phyloP scores from a whole-genome alignment of 352 stramenopile species.

The Globisporangium splendens region DNA sequence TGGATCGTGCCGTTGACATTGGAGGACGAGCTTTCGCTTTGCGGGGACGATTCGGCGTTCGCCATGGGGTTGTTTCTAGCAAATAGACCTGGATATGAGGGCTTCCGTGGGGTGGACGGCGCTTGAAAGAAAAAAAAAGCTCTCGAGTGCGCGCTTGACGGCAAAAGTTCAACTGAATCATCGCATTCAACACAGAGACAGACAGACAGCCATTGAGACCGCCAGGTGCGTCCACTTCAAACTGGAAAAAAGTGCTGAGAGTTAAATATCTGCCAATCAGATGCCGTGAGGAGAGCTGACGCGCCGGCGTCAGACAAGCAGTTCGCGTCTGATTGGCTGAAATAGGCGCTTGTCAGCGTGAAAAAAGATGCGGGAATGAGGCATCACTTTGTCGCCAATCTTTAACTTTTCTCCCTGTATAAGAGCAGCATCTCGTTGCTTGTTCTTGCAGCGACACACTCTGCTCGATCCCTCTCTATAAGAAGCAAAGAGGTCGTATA shows the following conservation, averaged over 20 bases:
- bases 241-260: constrained; percentile 4
- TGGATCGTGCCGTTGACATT: constrained; percentile 63
- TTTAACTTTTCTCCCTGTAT: background rate
- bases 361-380: background rate
- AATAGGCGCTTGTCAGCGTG: background rate
- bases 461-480: constrained; percentile 9
- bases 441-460: constrained; percentile 5
- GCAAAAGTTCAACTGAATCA: constrained; percentile 12
- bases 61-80: too few relatives aligned
- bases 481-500: constrained; percentile 6
- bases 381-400: too few relatives aligned
- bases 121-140: background rate
- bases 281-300: background rate
- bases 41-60: background rate
- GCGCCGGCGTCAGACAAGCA: constrained; percentile 1
- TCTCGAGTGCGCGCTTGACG: constrained; percentile 3
- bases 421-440: background rate
- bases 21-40: background rate
- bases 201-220: background rate
- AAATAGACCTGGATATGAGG: background rate
- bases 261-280: background rate
- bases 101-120: background rate
- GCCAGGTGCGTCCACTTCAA: constrained; percentile 1
- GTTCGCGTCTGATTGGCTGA: constrained; percentile 11
- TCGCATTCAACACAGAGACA: constrained; percentile 7